Evolutionary conservation across 1,284 basidiomycete species (phyloP), one percentile per base, ranked within the genome.

Genomic region (Trichosporon sp.): DNA sequence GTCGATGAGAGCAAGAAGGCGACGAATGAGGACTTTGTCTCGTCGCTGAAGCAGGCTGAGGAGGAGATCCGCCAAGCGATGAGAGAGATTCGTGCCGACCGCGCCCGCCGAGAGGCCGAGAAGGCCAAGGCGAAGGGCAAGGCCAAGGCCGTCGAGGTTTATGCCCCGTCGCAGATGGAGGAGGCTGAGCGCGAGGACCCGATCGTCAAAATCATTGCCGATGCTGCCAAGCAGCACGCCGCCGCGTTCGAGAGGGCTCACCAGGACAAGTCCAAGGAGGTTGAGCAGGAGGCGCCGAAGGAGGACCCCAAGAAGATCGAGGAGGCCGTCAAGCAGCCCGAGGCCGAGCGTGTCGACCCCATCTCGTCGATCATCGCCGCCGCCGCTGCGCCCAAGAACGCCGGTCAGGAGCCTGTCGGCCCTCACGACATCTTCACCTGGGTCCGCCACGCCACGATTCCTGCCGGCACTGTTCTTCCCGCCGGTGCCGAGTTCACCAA

Each of bases 401-500:
- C 67, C 38, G 11, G 65, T 40, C 74, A 76, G 61, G 75, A 76
- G 46, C 71, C 76, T 11, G 73, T 75, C 51, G 72, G 76, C 1
- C 75, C 78, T 19, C 72, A 76, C 51, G 80, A 81, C 72, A 80
- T 83, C 75, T 81, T 81, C 73, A 76, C 79, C 4, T 80, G 76
- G 75, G 80, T 80, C 11, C 78, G 79, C 66, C 79, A 83, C 76
- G 63, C 76, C 8, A 82, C 80, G 56, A 82, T 83, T 66, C 75
- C 73, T 2, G 71, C 78, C 10, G 79, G 78, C 10, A 78, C 76
- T 46, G 73, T 71, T 1, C 75, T 83, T 2, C 81, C 81, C 12
- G 73, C 75, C 8, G 81, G 81, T 14, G 77, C 81, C 37, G 79
- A 78, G 59, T 82, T 83, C 75, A 82, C 80, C 75, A 83, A 83